phyloP scores from a whole-genome alignment of 2,329 filamentous ascomycete species.

The Venturia oleaginea region DNA sequence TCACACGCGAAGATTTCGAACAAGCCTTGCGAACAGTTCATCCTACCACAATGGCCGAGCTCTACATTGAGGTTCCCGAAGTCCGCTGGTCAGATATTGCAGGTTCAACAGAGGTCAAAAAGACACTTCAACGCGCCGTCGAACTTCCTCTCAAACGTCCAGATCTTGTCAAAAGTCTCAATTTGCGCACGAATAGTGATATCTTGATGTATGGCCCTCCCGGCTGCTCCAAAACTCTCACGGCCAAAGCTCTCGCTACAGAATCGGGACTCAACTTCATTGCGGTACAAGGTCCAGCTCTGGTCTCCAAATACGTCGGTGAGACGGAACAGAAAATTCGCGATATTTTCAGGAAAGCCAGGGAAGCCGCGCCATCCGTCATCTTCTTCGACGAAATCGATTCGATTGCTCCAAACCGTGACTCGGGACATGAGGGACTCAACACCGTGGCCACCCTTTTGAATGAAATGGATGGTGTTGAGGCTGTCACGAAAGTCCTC shows the following conservation, averaged over 20 bases:
- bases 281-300: conserved; percentile 84
- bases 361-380: conserved; percentile 79
- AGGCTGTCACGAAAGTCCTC: conserved; percentile 71
- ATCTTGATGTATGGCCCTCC: conserved; percentile 86
- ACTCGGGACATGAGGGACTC: conserved; percentile 45
- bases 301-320: conserved; percentile 94
- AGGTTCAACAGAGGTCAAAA: conserved; percentile 68
- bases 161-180: conserved; percentile 41
- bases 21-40: conserved; percentile 59
- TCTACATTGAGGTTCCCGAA: conserved; percentile 79
- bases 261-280: conserved; percentile 90
- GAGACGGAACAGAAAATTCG: conserved; percentile 83
- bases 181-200: conserved; percentile 61
- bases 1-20: conserved; percentile 45
- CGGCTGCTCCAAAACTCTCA: conserved; percentile 90
- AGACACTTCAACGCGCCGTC: conserved; percentile 47
- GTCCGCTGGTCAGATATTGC: conserved; percentile 83
- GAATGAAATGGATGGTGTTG: conserved; percentile 94
- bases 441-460: conserved; percentile 84
- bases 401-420: conserved; percentile 59
- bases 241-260: conserved; percentile 81
- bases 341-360: conserved; percentile 75
- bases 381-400: conserved; percentile 98
- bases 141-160: conserved; percentile 45
- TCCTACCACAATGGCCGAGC: conserved; percentile 80